Percentiles rank a stretch among this genome's conserved stretches.
Evolutionary conservation across 495 filamentous ascomycete species (phyloP).

Genomic region (Chlorociboria aeruginascens): DNA sequence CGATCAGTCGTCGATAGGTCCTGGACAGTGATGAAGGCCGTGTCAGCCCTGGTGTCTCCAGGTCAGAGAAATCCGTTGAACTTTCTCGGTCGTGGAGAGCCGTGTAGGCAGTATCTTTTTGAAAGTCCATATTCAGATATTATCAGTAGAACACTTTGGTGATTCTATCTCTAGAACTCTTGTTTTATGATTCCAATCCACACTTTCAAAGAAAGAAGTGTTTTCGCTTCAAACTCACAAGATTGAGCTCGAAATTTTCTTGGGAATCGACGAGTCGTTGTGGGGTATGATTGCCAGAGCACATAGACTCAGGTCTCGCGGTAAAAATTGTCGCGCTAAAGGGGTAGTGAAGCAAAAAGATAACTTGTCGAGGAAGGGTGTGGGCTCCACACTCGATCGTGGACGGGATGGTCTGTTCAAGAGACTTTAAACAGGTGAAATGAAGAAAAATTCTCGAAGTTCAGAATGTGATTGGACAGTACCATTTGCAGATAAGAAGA

Average conservation of each 20-base stretch:
- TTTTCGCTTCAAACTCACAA: neutral
- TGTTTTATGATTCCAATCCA: neutral
- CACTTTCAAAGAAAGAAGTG: neutral
- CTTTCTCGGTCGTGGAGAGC: neutral
- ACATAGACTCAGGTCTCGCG: neutral
- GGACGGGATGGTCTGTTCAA: no score
- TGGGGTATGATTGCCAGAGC: neutral
- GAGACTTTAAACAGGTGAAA: no score
- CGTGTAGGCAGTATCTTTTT: neutral
- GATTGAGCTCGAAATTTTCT: neutral
- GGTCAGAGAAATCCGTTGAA: neutral
- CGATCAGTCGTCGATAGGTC: neutral
- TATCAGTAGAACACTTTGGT: neutral
- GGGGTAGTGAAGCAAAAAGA: neutral
- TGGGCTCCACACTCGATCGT: no score
- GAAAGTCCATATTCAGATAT: neutral
- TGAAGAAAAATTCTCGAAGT: no score
- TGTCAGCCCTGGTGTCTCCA: neutral
- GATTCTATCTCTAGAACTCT: neutral
- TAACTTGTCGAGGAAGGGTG: no score
- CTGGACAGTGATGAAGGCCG: neutral
- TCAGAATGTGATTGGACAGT: no score
- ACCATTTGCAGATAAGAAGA: no score
- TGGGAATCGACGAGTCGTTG: neutral
- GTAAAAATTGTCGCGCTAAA: neutral